Conservation (phyloP, 805 yeast genomes). For the Huiozyma sinensis region DNA sequence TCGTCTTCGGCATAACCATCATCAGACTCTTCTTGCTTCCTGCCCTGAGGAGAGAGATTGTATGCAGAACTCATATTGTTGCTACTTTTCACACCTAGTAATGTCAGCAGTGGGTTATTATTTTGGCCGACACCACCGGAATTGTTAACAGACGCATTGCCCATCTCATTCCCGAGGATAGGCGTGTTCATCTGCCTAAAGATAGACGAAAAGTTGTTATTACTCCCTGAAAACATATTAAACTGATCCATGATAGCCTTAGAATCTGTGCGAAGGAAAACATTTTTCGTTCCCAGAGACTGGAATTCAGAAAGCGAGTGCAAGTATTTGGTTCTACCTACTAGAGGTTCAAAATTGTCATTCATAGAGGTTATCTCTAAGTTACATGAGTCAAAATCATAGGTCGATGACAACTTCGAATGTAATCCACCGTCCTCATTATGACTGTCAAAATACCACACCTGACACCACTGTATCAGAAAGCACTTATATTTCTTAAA, state of each 20-base stretch:
- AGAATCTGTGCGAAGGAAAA: conserved; percentile 13
- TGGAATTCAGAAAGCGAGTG: conserved; percentile 1
- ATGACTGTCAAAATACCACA: conserved; percentile 9
- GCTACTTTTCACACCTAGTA: not conserved
- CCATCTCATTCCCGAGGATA: not conserved
- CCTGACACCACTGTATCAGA: conserved; percentile 17
- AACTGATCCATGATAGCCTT: conserved; percentile 23
- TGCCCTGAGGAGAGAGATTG: conserved; percentile 1
- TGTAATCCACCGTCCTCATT: not conserved
- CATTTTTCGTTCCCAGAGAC: conserved; percentile 2
- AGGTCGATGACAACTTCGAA: not conserved
- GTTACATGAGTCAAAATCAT: not conserved
- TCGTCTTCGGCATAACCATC: conserved; percentile 26
- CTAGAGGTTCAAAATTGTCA: not conserved
- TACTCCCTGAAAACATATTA: conserved; percentile 13
- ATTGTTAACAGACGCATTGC: not conserved
- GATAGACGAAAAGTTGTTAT: conserved; percentile 3
- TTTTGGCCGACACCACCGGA: not conserved
- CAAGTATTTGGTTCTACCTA: not conserved
- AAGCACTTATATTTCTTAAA: conserved; percentile 16
- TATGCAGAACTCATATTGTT: not conserved
- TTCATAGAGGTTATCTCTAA: not conserved
- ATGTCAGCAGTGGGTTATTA: not conserved
- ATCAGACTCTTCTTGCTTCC: conserved; percentile 16
- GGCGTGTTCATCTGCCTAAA: conserved; percentile 3